Evolutionary conservation across 2,329 filamentous ascomycete species (phyloP).

Genomic region (Fusarium armeniacum): DNA sequence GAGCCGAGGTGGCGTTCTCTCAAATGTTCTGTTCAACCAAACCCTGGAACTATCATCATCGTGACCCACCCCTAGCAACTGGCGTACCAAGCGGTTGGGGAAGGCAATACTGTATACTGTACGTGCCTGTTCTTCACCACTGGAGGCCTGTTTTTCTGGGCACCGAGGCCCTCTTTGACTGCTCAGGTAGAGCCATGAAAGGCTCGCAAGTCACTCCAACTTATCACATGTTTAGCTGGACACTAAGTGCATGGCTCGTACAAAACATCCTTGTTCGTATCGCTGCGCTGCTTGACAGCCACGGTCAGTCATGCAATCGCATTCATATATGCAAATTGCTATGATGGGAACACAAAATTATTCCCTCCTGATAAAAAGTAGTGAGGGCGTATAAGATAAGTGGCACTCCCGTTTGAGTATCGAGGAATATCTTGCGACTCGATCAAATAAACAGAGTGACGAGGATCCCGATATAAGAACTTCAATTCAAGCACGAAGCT

Average conservation of each 20-base stretch:
- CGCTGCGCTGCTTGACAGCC: slow-evolving; percentile 32
- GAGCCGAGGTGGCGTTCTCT: slow-evolving; percentile 50
- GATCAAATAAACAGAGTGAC: slow-evolving; percentile 7
- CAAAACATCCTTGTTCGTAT: slow-evolving; percentile 33
- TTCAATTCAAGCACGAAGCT: neutral
- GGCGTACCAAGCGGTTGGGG: slow-evolving; percentile 39
- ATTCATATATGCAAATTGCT: slow-evolving; percentile 29
- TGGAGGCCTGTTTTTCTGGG: slow-evolving; percentile 19
- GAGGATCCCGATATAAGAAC: neutral
- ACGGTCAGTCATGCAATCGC: slow-evolving; percentile 31
- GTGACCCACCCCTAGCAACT: slow-evolving; percentile 34
- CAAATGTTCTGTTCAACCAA: slow-evolving; percentile 47
- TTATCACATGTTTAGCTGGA: slow-evolving; percentile 15
- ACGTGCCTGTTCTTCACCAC: slow-evolving; percentile 2
- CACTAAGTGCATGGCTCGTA: slow-evolving; percentile 39
- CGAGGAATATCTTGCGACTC: slow-evolving; percentile 4
- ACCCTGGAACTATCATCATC: slow-evolving; percentile 42
- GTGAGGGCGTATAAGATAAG: slow-evolving; percentile 45
- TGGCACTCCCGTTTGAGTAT: slow-evolving; percentile 33
- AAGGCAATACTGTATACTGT: slow-evolving; percentile 14
- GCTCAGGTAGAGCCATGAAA: slow-evolving; percentile 33
- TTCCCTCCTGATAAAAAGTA: slow-evolving; percentile 15
- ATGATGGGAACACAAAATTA: slow-evolving; percentile 36
- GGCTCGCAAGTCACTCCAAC: slow-evolving; percentile 37
- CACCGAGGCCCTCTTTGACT: slow-evolving; percentile 32